Evolutionary conservation across 129 eudicot species (phyloP), one percentile per base, ranked within the genome.

Genomic region (Flaveria trinervia): DNA sequence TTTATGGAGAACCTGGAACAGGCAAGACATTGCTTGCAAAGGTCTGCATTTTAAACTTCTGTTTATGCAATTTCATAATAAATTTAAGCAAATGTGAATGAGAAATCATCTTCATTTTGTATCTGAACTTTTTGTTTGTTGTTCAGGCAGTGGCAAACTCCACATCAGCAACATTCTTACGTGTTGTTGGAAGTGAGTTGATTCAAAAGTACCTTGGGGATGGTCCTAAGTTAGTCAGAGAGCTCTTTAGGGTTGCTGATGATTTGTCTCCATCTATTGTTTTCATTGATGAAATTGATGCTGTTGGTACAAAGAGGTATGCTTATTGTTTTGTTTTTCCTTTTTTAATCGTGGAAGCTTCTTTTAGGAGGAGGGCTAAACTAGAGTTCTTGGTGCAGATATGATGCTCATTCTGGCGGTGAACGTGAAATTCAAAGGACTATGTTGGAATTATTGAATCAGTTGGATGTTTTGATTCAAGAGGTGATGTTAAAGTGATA

Each of bases 361-460:
- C 56, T 22, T 68, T 55, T 28, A 54, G 1, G 43, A 68, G 28
- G 51, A 70, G 36, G 73, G 10, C 49, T 78, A 64, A 18, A 77
- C 52, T 14, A 52, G 44, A 28, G 14, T 23, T 62, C 0, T 33
- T 55, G 50, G 10, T 80, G 54, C 82, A 92, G 98, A 88, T 93
- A 90, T 51, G 98, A 93, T 81, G 98, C 98, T 51, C 91, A 93
- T 78, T 91, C 97, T 39, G 98, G 98, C 1, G 98, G 98, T 77
- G 98, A 93, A 68, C 97, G 98, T 77, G 98, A 93, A 76, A 91
- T 93, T 75, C 98, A 93, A 82, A 89, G 98, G 88, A 93, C 97
- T 33, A 91, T 93, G 97, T 80, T 93, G 86, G 98, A 93, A 36
- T 77, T 93, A 71, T 84, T 93, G 85, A 93, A 93, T 81, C 98